Conservation (phyloP, 345 rosid species). For the Eucalyptus pauciflora region DNA sequence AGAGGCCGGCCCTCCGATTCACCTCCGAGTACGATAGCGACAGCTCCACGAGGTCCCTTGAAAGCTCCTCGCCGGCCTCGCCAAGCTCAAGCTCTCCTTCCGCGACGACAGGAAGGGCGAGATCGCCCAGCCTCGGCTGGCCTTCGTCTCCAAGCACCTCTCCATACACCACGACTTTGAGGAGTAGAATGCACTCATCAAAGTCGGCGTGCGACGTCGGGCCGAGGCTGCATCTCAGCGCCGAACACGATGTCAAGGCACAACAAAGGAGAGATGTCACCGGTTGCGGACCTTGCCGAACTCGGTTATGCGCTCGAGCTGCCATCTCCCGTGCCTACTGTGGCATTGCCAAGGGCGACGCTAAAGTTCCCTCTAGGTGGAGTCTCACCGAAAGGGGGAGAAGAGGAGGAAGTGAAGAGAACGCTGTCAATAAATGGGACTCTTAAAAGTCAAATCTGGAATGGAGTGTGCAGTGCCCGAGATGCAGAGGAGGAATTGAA, state of each 20-base stretch:
- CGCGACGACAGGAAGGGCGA: conserved; percentile 56
- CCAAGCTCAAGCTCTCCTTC: conserved; percentile 71
- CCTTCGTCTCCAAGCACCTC: conserved; percentile 49
- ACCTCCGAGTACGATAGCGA: too few species aligned
- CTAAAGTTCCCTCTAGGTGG: conserved; percentile 79
- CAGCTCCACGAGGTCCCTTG: too few species aligned
- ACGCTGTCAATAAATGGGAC: too few species aligned
- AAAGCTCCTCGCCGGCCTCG: conserved; percentile 12
- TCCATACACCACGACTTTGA: too few species aligned
- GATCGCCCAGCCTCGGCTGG: conserved; percentile 48
- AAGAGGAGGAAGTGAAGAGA: conserved; percentile 42
- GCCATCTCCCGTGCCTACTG: conserved; percentile 54
- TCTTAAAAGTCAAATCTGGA: too few species aligned
- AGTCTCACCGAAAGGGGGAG: conserved; percentile 63
- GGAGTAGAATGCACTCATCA: conserved; percentile 49
- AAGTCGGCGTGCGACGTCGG: conserved; percentile 20
- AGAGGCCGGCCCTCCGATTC: too few species aligned
- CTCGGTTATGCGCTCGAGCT: conserved; percentile 69
- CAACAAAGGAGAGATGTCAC: conserved; percentile 70
- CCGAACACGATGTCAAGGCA: conserved; percentile 78
- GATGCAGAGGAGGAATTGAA: too few species aligned
- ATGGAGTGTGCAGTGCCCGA: too few species aligned
- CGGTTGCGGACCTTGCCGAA: conserved; percentile 50
- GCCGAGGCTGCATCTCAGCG: conserved; percentile 56
- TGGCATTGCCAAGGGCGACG: conserved; percentile 78